Conservation (phyloP, 2,329 filamentous ascomycete species). For the Ophioceras dolichostomum region DNA sequence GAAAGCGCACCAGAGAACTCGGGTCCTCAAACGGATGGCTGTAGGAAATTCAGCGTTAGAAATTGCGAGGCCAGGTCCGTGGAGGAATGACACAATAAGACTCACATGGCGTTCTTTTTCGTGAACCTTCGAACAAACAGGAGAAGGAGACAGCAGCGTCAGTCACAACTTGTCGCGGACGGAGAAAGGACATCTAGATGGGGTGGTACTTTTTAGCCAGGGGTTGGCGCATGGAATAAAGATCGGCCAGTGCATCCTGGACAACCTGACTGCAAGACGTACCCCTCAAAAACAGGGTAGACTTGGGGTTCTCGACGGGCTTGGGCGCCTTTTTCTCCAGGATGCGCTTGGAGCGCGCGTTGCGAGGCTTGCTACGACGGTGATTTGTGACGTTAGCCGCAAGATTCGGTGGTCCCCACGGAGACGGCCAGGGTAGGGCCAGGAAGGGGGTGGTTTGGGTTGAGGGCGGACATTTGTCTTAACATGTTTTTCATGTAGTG, state of each 20-base stretch:
- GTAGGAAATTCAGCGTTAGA: not conserved
- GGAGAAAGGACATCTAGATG: no score
- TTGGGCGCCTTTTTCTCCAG: constrained; percentile 91
- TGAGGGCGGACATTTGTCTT: constrained; percentile 7
- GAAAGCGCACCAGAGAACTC: constrained; percentile 7
- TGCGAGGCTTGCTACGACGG: constrained; percentile 41
- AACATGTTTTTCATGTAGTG: no score
- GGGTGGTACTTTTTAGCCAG: constrained; percentile 50
- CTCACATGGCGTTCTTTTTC: constrained; percentile 69
- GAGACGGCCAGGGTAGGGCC: no score
- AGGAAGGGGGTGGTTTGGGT: no score
- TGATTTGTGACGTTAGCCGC: no score
- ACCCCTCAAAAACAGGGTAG: constrained; percentile 78
- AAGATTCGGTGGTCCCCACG: not conserved
- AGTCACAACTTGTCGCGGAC: no score
- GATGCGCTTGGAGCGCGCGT: constrained; percentile 85
- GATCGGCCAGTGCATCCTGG: constrained; percentile 73
- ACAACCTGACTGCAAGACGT: constrained; percentile 73
- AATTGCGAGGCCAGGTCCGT: not conserved
- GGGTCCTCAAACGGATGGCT: constrained; percentile 76
- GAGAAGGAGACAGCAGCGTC: not conserved
- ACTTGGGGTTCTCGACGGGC: constrained; percentile 79
- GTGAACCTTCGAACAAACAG: constrained; percentile 51
- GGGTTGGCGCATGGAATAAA: constrained; percentile 74
- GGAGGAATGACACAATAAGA: not conserved